Conservation (phyloP, 1,139 yeast species). For the Yamadazyma diospyri region DNA sequence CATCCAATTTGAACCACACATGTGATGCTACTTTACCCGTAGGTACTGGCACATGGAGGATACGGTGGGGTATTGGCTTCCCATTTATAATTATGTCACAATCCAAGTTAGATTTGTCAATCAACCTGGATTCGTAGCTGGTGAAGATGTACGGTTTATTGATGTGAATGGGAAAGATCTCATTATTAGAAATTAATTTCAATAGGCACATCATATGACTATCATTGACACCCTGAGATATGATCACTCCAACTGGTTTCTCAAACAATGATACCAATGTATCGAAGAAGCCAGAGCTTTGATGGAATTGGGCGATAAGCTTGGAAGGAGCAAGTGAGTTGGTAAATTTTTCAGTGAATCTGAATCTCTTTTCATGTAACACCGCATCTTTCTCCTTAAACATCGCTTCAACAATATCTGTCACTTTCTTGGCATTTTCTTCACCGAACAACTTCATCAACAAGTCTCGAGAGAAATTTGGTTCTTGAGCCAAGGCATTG, state of each 20-base stretch:
- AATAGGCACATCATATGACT: constrained; percentile 57
- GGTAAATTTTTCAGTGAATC: constrained; percentile 55
- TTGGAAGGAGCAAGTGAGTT: constrained; percentile 38
- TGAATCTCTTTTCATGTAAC: constrained; percentile 48
- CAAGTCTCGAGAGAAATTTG: constrained; percentile 40
- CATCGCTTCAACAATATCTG: constrained; percentile 50
- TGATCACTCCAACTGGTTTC: constrained; percentile 40
- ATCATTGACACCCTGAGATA: constrained; percentile 57
- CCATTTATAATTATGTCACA: constrained; percentile 52
- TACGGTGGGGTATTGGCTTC: constrained; percentile 1
- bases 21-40: constrained; percentile 60
- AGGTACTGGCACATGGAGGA: constrained; percentile 41
- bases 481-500: constrained; percentile 56
- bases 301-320: constrained; percentile 35
- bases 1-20: constrained; percentile 70
- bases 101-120: constrained; percentile 59
- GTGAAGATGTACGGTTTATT: constrained; percentile 48
- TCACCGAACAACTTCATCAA: constrained; percentile 42
- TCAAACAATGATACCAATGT: constrained; percentile 33
- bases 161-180: constrained; percentile 45
- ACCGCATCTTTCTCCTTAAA: constrained; percentile 53
- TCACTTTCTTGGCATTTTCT: constrained; percentile 40
- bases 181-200: constrained; percentile 36
- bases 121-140: constrained; percentile 60
- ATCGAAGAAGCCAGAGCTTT: constrained; percentile 43